phyloP scores from a whole-genome alignment of 352 stramenopile species.

The Globisporangium iwayamae region DNA sequence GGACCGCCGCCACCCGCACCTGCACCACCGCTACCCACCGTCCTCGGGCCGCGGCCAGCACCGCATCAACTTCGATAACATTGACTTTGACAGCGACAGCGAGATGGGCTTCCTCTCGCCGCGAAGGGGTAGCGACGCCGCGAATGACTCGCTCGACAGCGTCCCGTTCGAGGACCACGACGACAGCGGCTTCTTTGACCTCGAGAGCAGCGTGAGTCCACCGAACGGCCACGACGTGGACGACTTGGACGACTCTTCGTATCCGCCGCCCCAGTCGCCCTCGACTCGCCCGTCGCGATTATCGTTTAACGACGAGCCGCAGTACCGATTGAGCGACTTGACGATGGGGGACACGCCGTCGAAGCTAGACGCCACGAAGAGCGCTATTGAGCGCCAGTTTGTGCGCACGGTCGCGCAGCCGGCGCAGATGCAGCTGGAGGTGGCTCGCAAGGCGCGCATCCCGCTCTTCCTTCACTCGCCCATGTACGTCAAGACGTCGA shows the following conservation, averaged over 20 bases:
- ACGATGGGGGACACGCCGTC: conserved; percentile 20
- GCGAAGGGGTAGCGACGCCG: conserved; percentile 18
- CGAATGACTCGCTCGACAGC: conserved; percentile 41
- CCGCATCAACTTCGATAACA: conserved; percentile 46
- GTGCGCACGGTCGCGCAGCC: conserved; percentile 62
- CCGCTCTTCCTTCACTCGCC: conserved; percentile 83
- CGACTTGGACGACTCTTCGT: conserved; percentile 25
- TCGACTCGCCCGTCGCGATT: conserved; percentile 3
- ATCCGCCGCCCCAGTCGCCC: conserved; percentile 12
- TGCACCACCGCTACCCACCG: conserved; percentile 21
- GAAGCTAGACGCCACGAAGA: conserved; percentile 55
- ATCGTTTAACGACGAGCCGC: conserved; percentile 8
- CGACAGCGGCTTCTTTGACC: conserved; percentile 40
- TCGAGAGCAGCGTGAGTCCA: conserved; percentile 36
- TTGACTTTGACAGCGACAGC: conserved; percentile 43
- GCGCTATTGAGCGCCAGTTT: conserved; percentile 63
- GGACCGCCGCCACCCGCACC: conserved; percentile 15
- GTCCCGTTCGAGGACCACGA: conserved; percentile 54
- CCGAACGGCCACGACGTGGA: conserved; percentile 16
- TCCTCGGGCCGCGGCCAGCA: conserved; percentile 54
- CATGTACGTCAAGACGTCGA: conserved; percentile 81
- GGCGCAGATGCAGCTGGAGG: conserved; percentile 85
- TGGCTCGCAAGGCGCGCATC: conserved; percentile 78
- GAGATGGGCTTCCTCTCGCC: conserved; percentile 46
- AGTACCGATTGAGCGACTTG: conserved; percentile 12